Evolutionary conservation across 140 eudicot species (phyloP).

Genomic region (Bidens hawaiensis): DNA sequence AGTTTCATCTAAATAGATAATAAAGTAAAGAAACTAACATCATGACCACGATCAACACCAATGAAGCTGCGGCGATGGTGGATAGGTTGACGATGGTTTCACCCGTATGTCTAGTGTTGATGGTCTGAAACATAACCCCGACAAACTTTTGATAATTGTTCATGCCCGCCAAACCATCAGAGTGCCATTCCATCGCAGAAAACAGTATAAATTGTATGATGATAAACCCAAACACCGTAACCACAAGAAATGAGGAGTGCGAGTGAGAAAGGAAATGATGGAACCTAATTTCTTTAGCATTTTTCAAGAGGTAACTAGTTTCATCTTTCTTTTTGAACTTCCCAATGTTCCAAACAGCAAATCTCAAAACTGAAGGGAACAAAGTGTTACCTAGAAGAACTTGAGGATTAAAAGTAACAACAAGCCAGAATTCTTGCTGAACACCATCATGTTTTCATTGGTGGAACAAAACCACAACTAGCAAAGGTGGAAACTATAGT

Average conservation of each 20-base stretch:
- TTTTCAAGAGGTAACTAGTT: conserved; percentile 41
- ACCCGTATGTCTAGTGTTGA: conserved; percentile 66
- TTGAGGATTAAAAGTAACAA: conserved; percentile 52
- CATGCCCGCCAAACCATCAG: conserved; percentile 29
- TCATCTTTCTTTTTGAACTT: conserved; percentile 41
- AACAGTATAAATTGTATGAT: conserved; percentile 40
- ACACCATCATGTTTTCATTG: conserved; percentile 66
- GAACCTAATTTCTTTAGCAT: conserved; percentile 28
- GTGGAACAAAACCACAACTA: conserved; percentile 72
- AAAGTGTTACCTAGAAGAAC: conserved; percentile 54
- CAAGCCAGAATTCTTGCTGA: conserved; percentile 56
- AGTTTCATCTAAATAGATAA: conserved; percentile 1
- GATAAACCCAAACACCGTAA: conserved; percentile 52
- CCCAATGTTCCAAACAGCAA: conserved; percentile 29
- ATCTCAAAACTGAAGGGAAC: conserved; percentile 42
- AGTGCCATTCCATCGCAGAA: conserved; percentile 55
- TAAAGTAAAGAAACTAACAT: conserved; percentile 63
- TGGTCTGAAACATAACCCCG: conserved; percentile 52
- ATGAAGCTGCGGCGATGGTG: conserved; percentile 34
- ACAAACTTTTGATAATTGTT: conserved; percentile 46
- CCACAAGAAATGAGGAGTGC: conserved; percentile 40
- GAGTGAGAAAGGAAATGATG: conserved; percentile 55
- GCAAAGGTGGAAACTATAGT: conserved; percentile 58
- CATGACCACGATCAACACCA: conserved; percentile 64
- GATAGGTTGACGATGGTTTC: conserved; percentile 61